Conservation (phyloP, 805 yeast species). For the Torulaspora indica region DNA sequence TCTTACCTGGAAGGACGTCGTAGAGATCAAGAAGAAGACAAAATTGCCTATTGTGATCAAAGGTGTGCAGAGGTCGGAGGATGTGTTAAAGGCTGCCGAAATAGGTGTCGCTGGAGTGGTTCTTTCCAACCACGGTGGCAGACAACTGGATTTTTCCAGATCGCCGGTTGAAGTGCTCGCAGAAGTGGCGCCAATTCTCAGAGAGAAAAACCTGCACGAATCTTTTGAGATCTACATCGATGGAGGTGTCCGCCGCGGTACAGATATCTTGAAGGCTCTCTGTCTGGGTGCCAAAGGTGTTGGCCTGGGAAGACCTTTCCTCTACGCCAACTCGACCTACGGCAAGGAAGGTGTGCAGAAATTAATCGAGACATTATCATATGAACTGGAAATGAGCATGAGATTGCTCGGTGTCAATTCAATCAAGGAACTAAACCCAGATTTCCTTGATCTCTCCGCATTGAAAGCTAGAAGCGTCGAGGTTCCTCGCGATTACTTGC, state of each 20-base stretch:
- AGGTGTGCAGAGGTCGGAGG: slow-evolving; percentile 83
- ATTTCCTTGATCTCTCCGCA: slow-evolving; percentile 54
- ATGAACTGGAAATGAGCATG: slow-evolving; percentile 74
- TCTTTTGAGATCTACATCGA: slow-evolving; percentile 57
- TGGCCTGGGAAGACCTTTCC: slow-evolving; percentile 63
- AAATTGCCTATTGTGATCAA: slow-evolving; percentile 66
- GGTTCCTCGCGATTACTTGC: slow-evolving; percentile 54
- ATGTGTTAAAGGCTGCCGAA: slow-evolving; percentile 67
- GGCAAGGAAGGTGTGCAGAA: slow-evolving; percentile 62
- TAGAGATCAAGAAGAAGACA: slow-evolving; percentile 51
- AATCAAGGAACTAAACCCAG: slow-evolving; percentile 54
- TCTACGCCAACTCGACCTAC: slow-evolving; percentile 58
- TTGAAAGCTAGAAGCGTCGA: slow-evolving; percentile 40
- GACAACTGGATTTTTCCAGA: slow-evolving; percentile 80
- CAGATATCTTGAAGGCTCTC: slow-evolving; percentile 60
- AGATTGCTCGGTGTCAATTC: slow-evolving; percentile 67
- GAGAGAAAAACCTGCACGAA: slow-evolving; percentile 42
- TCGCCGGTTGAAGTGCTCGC: slow-evolving; percentile 72
- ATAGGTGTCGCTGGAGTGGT: slow-evolving; percentile 75
- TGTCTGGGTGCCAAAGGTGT: slow-evolving; percentile 69
- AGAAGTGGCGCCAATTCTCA: slow-evolving; percentile 56
- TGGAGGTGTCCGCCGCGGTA: slow-evolving; percentile 67
- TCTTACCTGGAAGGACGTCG: slow-evolving; percentile 60
- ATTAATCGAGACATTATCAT: slow-evolving; percentile 57
- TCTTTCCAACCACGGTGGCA: slow-evolving; percentile 83